Evolutionary conservation across 345 rosid species (phyloP), one percentile per base, ranked within the genome.

Genomic region (Populus alba): DNA sequence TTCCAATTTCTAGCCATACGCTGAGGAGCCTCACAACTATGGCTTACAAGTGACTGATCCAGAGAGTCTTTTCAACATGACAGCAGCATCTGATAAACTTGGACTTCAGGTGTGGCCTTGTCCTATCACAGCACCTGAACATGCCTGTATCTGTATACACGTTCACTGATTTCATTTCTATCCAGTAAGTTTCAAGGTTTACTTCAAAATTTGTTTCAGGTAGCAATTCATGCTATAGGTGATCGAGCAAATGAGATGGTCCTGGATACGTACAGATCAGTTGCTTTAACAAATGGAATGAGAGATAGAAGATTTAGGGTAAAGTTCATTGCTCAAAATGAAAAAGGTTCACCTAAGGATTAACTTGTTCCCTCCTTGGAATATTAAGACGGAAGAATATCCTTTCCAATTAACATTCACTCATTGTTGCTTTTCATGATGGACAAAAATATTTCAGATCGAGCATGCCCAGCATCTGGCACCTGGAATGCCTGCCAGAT

Each of bases 391-490:
- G 16, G 61, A 31, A 17, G 18, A 41, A 11, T 11, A 29, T 83
- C 9, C 47, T 63, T 41, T 65, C 53, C 63, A 20, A 37, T 65
- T 35, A 65, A 31, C 71, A 65, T 74, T 43, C 61, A 7, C 66
- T 63, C n/a, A 38, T 59, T 53, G 25, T 55, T 62, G 39, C 18
- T 68, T 71, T 73, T 68, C 57, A 68, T 77, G 68, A 63, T 72
- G 83, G 80, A 69, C 59, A 23, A 53, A 72, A 18, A 75, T 45
- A 63, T 83, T 71, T 73, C 82, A 93, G 98, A 90, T 93, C 76
- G 98, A 95, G 89, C 98, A 93, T 78, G 97, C 93, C 15, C 99
- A 95, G 81, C 97, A 95, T 87, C 84, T 95, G 81, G 86, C 90
- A 74, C 85, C 89, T 33, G 92, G 91, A 74, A 80, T 91, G 81